Base-by-base conservation (phyloP, 2,329 filamentous ascomycete species). In the Metarhizium humberi region DNA sequence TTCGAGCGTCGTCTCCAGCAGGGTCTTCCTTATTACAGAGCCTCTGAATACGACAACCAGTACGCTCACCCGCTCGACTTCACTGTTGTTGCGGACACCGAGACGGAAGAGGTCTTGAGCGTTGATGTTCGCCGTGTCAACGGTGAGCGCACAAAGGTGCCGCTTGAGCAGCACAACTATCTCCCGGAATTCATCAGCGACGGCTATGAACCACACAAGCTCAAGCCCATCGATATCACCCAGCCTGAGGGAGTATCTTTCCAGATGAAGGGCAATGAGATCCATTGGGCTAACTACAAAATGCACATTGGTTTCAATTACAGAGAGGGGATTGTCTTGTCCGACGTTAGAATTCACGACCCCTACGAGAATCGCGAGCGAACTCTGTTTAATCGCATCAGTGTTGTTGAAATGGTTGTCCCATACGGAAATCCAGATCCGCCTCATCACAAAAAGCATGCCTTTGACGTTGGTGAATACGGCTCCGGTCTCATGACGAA, bases 1-100 rank as follows among this genome's bases (percentile, higher is more conserved):
- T 87, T 75, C 55, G 76, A 78, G 55, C 77, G 88, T 42, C 81
- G 88, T 56, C 78, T 92, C 8, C 88, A 92, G 71, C 88, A 92
- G 73, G 88, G 87, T 13, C 74, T 92, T 32, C 88, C 90, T 79
- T 92, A 92, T 73, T 92, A 90, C 66, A 82, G 88, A 43, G 86
- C 85, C 40, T 80, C 88, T 57, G 65, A 82, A 14, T 84, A 88
- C 60, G 88, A 92, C 38, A 82, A 83, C 60, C 76, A 78, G 64
- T 82, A 82, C 60, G 79, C 79, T 4, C 81, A 81, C 54, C 80
- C 80, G 0, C 69, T 82, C 8, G 75, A 80, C 54, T 69, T 82
- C 25, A 75, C 72, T 49, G 75, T 71, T 50, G 64, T 71, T 32
- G 61, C 63, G 34, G 69, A 71, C 56, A 71, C 77, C 7, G 78